Conservation (phyloP, 495 filamentous ascomycete genomes). For the Aspergillus ellipticus region DNA sequence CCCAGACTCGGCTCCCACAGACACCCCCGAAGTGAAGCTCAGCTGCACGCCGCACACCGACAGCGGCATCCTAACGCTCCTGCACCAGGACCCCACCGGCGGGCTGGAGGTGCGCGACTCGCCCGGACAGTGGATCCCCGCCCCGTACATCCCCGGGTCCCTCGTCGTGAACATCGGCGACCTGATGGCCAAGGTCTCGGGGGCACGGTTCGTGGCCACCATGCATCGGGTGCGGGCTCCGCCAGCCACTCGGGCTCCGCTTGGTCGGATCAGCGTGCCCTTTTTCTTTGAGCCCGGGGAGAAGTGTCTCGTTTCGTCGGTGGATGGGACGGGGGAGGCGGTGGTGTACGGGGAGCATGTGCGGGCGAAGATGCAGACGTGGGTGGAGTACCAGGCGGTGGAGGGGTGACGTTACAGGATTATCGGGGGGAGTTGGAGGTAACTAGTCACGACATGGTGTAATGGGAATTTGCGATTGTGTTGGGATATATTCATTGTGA, state of each 20-base stretch:
- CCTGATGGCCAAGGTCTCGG: slow-evolving; percentile 43
- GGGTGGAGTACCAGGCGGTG: slow-evolving; percentile 36
- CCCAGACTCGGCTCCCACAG: no score
- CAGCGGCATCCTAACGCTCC: slow-evolving; percentile 13
- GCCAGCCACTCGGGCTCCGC: no score
- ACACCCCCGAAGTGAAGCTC: not conserved
- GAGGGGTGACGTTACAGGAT: slow-evolving; percentile 3
- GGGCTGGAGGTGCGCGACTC: slow-evolving; percentile 42
- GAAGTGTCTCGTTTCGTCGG: slow-evolving; percentile 33
- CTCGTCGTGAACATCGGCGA: slow-evolving; percentile 52
- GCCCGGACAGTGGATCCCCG: slow-evolving; percentile 39
- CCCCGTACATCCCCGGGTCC: slow-evolving; percentile 40
- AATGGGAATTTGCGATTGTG: no score
- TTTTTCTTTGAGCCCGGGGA: slow-evolving; percentile 51
- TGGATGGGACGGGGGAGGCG: slow-evolving; percentile 28
- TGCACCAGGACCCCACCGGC: slow-evolving; percentile 41
- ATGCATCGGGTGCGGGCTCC: slow-evolving; percentile 40
- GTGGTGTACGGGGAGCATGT: slow-evolving; percentile 46
- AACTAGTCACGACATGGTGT: no score
- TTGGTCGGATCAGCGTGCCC: slow-evolving; percentile 41
- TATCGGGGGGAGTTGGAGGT: no score
- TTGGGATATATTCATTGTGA: no score
- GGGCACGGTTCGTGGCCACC: slow-evolving; percentile 46
- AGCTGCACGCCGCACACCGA: not conserved
- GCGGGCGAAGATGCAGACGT: slow-evolving; percentile 43